phyloP scores from a whole-genome alignment of 1,284 basidiomycete species.

The Ceratobasidium sp. region DNA sequence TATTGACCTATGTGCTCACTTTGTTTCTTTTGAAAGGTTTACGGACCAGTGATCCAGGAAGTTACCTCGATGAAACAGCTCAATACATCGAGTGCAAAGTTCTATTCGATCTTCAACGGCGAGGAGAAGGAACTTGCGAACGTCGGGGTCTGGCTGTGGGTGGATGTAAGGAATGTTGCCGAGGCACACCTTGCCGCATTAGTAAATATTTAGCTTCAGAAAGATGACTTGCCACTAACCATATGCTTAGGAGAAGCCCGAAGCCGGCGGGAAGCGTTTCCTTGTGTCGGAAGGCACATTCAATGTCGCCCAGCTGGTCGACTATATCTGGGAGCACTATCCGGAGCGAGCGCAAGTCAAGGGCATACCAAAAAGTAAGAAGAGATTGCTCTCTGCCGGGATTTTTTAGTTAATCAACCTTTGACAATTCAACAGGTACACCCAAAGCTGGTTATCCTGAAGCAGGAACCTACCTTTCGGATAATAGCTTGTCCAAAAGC shows the following conservation, averaged over 20 bases:
- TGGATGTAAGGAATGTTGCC: constrained; percentile 11
- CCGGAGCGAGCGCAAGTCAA: constrained; percentile 38
- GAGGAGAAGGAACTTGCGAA: constrained; percentile 14
- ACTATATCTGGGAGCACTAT: constrained; percentile 43
- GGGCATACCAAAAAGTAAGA: constrained; percentile 37
- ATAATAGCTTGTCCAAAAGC: constrained; percentile 6
- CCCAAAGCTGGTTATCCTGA: not conserved
- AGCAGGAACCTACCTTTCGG: not conserved
- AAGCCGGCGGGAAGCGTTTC: constrained; percentile 40
- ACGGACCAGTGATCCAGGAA: constrained; percentile 16
- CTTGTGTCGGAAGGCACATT: constrained; percentile 40
- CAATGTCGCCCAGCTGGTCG: constrained; percentile 37
- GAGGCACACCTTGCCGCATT: constrained; percentile 18
- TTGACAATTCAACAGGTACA: too few relatives aligned
- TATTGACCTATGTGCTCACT: not conserved
- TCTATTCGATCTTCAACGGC: constrained; percentile 11
- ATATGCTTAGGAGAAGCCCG: constrained; percentile 18
- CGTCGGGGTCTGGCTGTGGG: constrained; percentile 1
- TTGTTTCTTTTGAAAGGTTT: not conserved
- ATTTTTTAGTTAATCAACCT: too few relatives aligned
- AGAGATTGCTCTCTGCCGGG: not conserved
- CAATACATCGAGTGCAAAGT: not conserved
- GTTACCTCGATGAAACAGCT: constrained; percentile 1
- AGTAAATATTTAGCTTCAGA: not conserved
- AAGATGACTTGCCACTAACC: not conserved